These are phyloP conservation scores for Saprolegnia parasitica DNA, from an alignment of 352 stramenopile genomes.

Conservation along the genomic window DNA sequence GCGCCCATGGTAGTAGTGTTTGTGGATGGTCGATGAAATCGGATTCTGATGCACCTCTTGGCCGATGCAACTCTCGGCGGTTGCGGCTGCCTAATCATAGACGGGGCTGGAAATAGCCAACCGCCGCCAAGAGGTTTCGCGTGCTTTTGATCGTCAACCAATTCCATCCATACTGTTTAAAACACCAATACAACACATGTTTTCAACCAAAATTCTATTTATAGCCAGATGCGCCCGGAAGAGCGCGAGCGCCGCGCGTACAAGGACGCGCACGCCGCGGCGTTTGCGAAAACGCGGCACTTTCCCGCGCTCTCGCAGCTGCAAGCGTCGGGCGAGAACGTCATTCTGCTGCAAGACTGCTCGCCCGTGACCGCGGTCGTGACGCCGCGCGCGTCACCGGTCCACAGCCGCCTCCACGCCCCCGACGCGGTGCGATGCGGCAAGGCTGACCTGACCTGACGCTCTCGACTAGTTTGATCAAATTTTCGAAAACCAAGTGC, in stretches of 20 bases:
- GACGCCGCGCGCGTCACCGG: not conserved
- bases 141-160: not conserved
- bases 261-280: constrained; percentile 20
- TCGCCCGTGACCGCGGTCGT: not conserved
- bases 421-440: not conserved
- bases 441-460: too few relatives aligned
- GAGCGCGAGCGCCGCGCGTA: constrained; percentile 23
- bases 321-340: constrained; percentile 4
- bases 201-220: not conserved
- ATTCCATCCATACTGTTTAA: not conserved
- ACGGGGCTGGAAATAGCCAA: not conserved
- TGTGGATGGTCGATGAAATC: constrained; percentile 2
- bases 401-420: not conserved
- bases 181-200: not conserved
- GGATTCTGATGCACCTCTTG: too few relatives aligned
- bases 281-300: constrained; percentile 20
- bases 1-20: constrained; percentile 39
- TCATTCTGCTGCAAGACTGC: constrained; percentile 22
- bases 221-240: constrained; percentile 1
- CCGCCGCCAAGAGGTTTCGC: not conserved
- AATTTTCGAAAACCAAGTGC: not conserved
- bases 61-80: too few relatives aligned
- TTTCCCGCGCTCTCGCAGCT: constrained; percentile 17
- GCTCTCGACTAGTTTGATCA: not conserved
- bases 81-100: not conserved